phyloP scores from a whole-genome alignment of 129 eudicot genomes.

The Dittrichia graveolens region DNA sequence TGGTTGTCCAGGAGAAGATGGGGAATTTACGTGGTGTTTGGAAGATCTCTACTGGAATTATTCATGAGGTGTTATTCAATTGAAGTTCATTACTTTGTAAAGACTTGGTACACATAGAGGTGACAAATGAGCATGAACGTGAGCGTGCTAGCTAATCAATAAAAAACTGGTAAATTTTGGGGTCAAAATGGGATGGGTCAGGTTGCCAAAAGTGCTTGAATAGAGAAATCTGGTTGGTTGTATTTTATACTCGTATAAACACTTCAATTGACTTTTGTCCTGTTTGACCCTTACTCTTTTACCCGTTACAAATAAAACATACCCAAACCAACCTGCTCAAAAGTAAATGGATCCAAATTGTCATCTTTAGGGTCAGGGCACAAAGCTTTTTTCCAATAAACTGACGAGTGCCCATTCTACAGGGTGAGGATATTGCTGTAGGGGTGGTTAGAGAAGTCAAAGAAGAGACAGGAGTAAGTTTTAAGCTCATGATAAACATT shows the following conservation, averaged over 20 bases:
- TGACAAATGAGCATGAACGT: background rate
- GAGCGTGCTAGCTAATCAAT: background rate
- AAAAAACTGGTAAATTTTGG: background rate
- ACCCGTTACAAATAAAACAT: background rate
- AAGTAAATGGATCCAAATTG: background rate
- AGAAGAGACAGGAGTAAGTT: constrained; percentile 89
- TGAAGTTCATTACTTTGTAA: constrained; percentile 18
- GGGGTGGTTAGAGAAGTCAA: constrained; percentile 83
- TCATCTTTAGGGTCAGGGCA: background rate
- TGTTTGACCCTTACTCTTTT: background rate
- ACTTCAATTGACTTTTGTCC: constrained; percentile 5
- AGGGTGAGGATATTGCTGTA: constrained; percentile 74
- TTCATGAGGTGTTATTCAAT: constrained; percentile 54
- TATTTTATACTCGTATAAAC: background rate
- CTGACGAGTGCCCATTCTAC: constrained; percentile 30
- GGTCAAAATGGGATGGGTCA: background rate
- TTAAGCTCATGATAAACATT: background rate
- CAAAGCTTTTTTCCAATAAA: background rate
- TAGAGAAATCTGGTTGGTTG: background rate
- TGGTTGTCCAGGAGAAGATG: constrained; percentile 80
- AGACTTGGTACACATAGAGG: constrained; percentile 1
- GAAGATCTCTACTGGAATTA: constrained; percentile 82
- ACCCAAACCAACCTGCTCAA: background rate
- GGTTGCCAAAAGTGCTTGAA: background rate
- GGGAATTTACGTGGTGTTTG: constrained; percentile 62